Percentiles rank a stretch among this genome's conserved stretches.
These are phyloP conservation scores for Xylona heveae DNA, from an alignment of 495 filamentous ascomycete species.

Conservation along the genomic window DNA sequence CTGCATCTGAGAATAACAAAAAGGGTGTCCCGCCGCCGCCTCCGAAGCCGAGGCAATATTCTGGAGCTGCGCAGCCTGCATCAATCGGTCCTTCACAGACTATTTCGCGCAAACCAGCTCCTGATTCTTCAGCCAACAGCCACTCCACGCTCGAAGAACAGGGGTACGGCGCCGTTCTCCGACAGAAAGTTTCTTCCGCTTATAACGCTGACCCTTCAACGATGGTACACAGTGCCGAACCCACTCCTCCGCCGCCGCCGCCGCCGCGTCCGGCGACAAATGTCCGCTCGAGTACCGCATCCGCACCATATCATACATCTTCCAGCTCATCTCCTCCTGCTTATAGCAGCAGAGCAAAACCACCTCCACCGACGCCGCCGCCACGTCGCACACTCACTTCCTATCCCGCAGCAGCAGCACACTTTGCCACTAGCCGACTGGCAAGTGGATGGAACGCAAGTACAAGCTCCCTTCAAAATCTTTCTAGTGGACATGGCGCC, in stretches of 20 bases:
- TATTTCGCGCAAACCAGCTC: neutral
- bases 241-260: conserved; percentile 6
- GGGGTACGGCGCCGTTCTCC: conserved; percentile 14
- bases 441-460: conserved; percentile 9
- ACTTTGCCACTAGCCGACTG: conserved; percentile 18
- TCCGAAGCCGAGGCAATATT: conserved; percentile 4
- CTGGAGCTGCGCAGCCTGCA: neutral
- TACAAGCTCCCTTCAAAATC: conserved; percentile 11
- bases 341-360: conserved; percentile 7
- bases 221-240: conserved; percentile 6
- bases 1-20: neutral
- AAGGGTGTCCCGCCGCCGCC: conserved; percentile 5
- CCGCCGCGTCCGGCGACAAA: no score
- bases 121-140: conserved; percentile 13
- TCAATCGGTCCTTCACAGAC: neutral
- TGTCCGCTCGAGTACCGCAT: conserved; percentile 5
- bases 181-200: conserved; percentile 19
- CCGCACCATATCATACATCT: conserved; percentile 5
- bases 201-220: conserved; percentile 27
- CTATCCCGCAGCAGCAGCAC: conserved; percentile 22
- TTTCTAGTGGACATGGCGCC: neutral
- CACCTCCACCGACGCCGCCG: conserved; percentile 17
- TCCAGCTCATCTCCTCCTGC: conserved; percentile 5
- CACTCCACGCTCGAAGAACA: conserved; percentile 13
- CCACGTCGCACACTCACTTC: conserved; percentile 13